Conservation (phyloP, 495 filamentous ascomycete species). For the Bathelium albidoporum region DNA sequence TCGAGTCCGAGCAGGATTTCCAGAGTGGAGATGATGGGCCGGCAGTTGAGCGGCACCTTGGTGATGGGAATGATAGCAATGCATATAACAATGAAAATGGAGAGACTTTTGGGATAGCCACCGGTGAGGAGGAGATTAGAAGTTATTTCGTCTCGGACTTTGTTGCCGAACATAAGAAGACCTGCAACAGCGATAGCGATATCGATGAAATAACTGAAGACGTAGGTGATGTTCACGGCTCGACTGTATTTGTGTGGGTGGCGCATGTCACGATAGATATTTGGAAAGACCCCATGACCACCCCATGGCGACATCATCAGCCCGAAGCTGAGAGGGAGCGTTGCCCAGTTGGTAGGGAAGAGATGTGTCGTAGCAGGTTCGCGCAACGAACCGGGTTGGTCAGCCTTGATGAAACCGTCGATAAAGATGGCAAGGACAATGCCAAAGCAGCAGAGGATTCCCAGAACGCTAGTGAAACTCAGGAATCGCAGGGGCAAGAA, state of each 20-base stretch:
- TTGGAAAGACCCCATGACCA: conserved; percentile 89
- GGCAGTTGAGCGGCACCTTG: conserved; percentile 84
- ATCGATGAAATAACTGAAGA: conserved; percentile 83
- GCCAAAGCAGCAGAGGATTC: conserved; percentile 75
- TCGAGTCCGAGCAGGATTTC: conserved; percentile 72
- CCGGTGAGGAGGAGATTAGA: conserved; percentile 66
- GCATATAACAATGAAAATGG: conserved; percentile 68
- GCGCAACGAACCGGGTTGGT: conserved; percentile 70
- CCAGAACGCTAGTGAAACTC: conserved; percentile 83
- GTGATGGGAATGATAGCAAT: conserved; percentile 90
- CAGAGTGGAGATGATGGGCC: conserved; percentile 74
- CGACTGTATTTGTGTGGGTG: conserved; percentile 77
- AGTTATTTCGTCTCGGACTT: conserved; percentile 77
- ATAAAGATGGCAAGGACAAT: conserved; percentile 73
- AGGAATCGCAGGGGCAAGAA: conserved; percentile 77
- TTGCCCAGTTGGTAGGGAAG: conserved; percentile 78
- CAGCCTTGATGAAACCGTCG: conserved; percentile 75
- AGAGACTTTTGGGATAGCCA: conserved; percentile 65
- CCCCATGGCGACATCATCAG: conserved; percentile 96
- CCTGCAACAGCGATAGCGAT: conserved; percentile 69
- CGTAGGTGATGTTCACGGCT: conserved; percentile 69
- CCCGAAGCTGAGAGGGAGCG: conserved; percentile 86
- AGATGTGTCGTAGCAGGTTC: conserved; percentile 72
- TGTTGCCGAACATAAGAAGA: conserved; percentile 87
- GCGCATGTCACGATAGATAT: conserved; percentile 96